These are phyloP conservation scores for Solanum pennellii DNA, from an alignment of 257 asterid genomes.

Conservation along the genomic window DNA sequence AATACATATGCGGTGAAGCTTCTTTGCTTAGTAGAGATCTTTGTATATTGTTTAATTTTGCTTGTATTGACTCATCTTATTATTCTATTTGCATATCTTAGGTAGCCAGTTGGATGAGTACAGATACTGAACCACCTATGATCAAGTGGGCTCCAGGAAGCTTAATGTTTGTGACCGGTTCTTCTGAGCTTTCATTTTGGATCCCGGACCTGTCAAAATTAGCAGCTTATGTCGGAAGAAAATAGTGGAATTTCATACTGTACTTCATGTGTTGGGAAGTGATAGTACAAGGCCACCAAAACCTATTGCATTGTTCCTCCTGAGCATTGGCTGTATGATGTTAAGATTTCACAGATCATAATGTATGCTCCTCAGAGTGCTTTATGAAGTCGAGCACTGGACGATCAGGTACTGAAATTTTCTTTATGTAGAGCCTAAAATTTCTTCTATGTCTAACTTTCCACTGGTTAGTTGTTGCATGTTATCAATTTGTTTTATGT, in stretches of 20 bases:
- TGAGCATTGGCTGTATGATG: neutral
- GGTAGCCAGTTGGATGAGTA: conserved; percentile 97
- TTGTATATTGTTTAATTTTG: neutral
- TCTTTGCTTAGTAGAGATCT: neutral
- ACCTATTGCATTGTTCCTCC: neutral
- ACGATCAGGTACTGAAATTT: neutral
- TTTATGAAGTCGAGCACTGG: neutral
- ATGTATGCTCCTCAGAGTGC: neutral
- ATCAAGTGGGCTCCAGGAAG: conserved; percentile 93
- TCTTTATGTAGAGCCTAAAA: neutral
- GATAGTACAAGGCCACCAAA: neutral
- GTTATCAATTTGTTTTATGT: neutral
- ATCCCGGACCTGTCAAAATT: conserved; percentile 87
- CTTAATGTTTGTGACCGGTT: conserved; percentile 93
- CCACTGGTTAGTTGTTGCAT: neutral
- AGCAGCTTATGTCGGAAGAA: conserved; percentile 88
- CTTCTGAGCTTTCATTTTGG: conserved; percentile 95
- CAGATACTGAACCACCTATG: conserved; percentile 79
- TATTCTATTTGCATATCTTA: conserved; percentile 12
- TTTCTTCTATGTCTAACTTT: neutral
- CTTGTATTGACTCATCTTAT: neutral
- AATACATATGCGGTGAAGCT: neutral
- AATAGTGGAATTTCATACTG: conserved; percentile 17
- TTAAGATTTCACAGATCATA: neutral
- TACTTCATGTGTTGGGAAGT: neutral